Evolutionary conservation across 306 rosid species (phyloP), one percentile per base, ranked within the genome.

Genomic region (Casuarina equisetifolia): DNA sequence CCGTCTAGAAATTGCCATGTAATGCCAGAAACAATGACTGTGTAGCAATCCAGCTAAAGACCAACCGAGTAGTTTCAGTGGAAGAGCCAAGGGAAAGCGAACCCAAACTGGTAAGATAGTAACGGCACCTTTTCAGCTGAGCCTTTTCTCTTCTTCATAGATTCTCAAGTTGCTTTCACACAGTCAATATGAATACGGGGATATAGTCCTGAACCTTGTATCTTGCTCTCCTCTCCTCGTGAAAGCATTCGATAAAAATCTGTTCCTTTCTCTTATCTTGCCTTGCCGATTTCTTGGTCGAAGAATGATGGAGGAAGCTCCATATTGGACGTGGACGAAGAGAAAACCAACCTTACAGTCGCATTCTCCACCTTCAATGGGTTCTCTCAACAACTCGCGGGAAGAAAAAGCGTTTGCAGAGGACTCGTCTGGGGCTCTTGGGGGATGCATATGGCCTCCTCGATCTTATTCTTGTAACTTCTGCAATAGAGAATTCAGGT

Each of bases 371-470:
- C 77, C 67, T 42, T 85, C 84, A 46, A 76, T 70, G 77, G 71
- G 45, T 66, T 69, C 79, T 61, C 42, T 43, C 78, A 68, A 46
- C 59, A 70, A 13, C 70, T 75, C 87, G 54, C 90, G 97, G 99
- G 97, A 92, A 80, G 99, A 91, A 84, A 88, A 81, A 68, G 99
- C 95, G 17, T 92, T 95, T 74, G 96, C 97, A 4, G 92, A 90
- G 81, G 99, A 92, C 35, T 80, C 88, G 2, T 82, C 90, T 1
- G 86, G 92, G 36, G 43, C 84, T 0, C 77, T 84, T 38, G 87
- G 91, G 12, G 91, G 96, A 5, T 87, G 89, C 70, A 71, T 85
- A n/a, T 92, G 99, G 99, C 97, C 97, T 42, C 97, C 96, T 39
- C 87, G 97, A 55, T 92, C 93, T 50, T 95, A 95, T 77, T 81